Percentiles rank a stretch among this genome's conserved stretches.
phyloP scores from a whole-genome alignment of 2,329 filamentous ascomycete genomes.

The Sclerotinia subarctica region DNA sequence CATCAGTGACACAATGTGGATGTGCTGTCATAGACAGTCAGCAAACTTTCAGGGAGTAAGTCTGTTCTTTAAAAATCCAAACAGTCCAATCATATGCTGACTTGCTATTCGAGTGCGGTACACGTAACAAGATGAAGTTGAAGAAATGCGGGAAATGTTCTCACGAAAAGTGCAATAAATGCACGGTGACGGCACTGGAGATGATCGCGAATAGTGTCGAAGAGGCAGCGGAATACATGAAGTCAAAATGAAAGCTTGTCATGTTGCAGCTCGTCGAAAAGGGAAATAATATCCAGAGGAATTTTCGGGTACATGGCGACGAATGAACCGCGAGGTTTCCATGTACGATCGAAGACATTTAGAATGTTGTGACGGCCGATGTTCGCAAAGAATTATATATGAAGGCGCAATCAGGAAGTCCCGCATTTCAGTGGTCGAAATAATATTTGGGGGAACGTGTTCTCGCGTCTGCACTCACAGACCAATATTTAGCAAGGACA shows the following conservation, averaged over 20 bases:
- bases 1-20: constrained; percentile 12
- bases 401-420: not conserved
- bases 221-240: not conserved
- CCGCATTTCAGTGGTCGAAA: not conserved
- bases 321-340: not conserved
- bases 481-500: not conserved
- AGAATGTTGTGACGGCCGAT: too few species aligned
- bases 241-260: not conserved
- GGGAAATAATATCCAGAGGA: not conserved
- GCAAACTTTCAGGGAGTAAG: not conserved
- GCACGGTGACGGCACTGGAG: not conserved
- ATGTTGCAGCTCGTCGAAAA: not conserved
- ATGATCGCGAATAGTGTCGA: not conserved
- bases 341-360: not conserved
- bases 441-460: too few species aligned
- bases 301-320: not conserved
- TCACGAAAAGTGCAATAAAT: not conserved
- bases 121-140: constrained; percentile 6
- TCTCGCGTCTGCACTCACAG: constrained; percentile 4
- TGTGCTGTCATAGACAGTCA: not conserved
- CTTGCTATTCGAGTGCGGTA: not conserved
- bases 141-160: not conserved
- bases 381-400: not conserved
- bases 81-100: not conserved
- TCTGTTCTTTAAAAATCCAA: not conserved